These are phyloP conservation scores for Brassica nigra DNA, from an alignment of 345 rosid species.

Conservation along the genomic window DNA sequence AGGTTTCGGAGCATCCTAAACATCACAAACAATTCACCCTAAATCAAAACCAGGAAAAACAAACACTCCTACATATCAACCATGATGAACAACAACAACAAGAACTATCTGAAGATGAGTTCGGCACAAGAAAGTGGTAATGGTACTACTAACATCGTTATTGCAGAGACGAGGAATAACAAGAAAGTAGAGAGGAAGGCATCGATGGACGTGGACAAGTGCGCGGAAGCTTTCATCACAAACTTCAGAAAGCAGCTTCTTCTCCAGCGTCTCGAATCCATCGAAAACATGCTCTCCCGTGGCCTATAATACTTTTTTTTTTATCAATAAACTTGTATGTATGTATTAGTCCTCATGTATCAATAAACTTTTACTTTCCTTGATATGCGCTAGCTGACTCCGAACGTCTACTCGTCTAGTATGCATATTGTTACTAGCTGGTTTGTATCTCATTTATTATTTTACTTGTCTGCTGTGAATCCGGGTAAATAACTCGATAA, in stretches of 20 bases:
- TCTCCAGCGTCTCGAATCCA: constrained; percentile 77
- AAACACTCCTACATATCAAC: constrained; percentile 19
- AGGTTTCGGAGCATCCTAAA: constrained; percentile 3
- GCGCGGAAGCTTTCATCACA: constrained; percentile 80
- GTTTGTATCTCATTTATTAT: neutral
- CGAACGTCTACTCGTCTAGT: constrained; percentile 8
- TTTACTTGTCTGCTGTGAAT: neutral
- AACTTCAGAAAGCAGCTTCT: constrained; percentile 67
- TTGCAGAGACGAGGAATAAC: constrained; percentile 24
- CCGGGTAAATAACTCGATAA: neutral
- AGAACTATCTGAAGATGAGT: constrained; percentile 32
- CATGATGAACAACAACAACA: constrained; percentile 34
- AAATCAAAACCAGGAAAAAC: neutral
- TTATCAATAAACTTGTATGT: constrained; percentile 14
- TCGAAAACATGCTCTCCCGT: constrained; percentile 67
- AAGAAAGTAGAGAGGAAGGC: constrained; percentile 54
- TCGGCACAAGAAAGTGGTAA: constrained; percentile 9
- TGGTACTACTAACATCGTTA: constrained; percentile 21
- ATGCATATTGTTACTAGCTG: neutral
- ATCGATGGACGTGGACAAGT: constrained; percentile 63
- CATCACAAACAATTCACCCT: neutral
- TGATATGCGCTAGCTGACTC: neutral
- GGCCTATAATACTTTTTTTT: constrained; percentile 39
- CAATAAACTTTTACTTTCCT: neutral
- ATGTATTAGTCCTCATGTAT: neutral